These are phyloP conservation scores for Xylariaceae sp. DNA, from an alignment of 2,329 filamentous ascomycete genomes.

Conservation along the genomic window DNA sequence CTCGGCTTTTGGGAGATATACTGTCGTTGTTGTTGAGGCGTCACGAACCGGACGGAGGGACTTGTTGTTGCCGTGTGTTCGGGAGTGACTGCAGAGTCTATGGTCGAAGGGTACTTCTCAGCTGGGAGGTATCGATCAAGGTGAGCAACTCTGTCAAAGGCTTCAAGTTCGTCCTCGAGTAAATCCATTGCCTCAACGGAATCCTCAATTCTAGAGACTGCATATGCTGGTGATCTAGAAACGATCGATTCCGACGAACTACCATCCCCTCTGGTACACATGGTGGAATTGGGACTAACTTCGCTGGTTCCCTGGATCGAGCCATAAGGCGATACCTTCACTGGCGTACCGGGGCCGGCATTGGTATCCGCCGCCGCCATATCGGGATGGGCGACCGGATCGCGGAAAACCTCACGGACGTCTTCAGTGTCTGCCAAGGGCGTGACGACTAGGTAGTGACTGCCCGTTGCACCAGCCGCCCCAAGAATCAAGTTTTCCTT, in stretches of 20 bases:
- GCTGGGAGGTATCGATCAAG: slow-evolving; percentile 22
- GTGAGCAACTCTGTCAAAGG: slow-evolving; percentile 35
- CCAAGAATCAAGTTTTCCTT: slow-evolving; percentile 22
- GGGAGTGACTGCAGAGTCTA: slow-evolving; percentile 10
- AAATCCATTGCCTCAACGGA: slow-evolving; percentile 57
- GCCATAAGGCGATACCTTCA: slow-evolving; percentile 10
- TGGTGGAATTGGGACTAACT: slow-evolving; percentile 18
- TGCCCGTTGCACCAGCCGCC: slow-evolving; percentile 31
- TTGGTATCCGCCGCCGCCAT: slow-evolving; percentile 22
- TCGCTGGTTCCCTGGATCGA: slow-evolving; percentile 11
- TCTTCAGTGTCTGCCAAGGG: slow-evolving; percentile 26
- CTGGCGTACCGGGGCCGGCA: slow-evolving; percentile 16
- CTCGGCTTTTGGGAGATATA: slow-evolving; percentile 26
- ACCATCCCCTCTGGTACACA: slow-evolving; percentile 29
- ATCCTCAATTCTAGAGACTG: slow-evolving; percentile 51
- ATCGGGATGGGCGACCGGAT: slow-evolving; percentile 7
- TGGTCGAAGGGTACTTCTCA: slow-evolving; percentile 9
- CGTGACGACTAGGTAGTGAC: slow-evolving; percentile 39
- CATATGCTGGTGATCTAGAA: slow-evolving; percentile 30
- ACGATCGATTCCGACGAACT: slow-evolving; percentile 36
- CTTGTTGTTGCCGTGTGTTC: slow-evolving; percentile 10
- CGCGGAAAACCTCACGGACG: slow-evolving; percentile 16
- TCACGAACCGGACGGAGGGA: slow-evolving; percentile 20
- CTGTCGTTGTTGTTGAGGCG: slow-evolving; percentile 27
- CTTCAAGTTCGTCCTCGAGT: slow-evolving; percentile 57